Base-by-base conservation (phyloP, 1,139 yeast genomes). In the Insectozyma bohioensis region DNA sequence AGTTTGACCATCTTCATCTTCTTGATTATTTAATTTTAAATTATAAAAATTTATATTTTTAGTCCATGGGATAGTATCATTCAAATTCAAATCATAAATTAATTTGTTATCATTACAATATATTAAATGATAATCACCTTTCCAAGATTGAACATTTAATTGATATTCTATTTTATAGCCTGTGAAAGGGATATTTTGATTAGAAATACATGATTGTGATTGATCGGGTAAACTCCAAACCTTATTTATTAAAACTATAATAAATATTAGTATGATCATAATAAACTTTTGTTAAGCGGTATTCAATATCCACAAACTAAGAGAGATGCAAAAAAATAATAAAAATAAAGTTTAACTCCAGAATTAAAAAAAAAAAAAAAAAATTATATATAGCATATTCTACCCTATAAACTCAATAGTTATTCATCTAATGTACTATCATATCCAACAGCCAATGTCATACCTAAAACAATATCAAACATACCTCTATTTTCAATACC, bases 401-500 rank as follows among this genome's bases (percentile, higher is more conserved):
- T 17, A 7, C 18, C 9, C 22, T 20, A 20, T 20, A 20, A 20
- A 20, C 5, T n/a, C 4, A n/a, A n/a, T n/a, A n/a, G 4, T 21
- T 26, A 14, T 11, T 33, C 19, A 14, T 15, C n/a, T 22, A 37
- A 30, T 25, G 28, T 28, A 20, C 54, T 54, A 28, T 75, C 78
- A 45, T 69, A 66, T 0, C 81, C 82, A 2, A 64, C 65, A 2
- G 81, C 80, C 37, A 78, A 58, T 0, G 78, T 72, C 47, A 74
- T 48, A 0, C 81, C 82, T 16, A 79, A 42, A 1, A 70, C 74
- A 33, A 69, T 45, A 42, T 78, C 81, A 67, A 79, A 78, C 61
- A 69, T 65, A 0, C 80, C 80, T 20, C 55, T 52, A 20, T 47
- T 37, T 3, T 28, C 27, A 2, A 43, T 43, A 5, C 53, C 51